Evolutionary conservation across 169 alveolate genomes (phyloP), one percentile per base, ranked within the genome.

Genomic region (Babesia sp.): DNA sequence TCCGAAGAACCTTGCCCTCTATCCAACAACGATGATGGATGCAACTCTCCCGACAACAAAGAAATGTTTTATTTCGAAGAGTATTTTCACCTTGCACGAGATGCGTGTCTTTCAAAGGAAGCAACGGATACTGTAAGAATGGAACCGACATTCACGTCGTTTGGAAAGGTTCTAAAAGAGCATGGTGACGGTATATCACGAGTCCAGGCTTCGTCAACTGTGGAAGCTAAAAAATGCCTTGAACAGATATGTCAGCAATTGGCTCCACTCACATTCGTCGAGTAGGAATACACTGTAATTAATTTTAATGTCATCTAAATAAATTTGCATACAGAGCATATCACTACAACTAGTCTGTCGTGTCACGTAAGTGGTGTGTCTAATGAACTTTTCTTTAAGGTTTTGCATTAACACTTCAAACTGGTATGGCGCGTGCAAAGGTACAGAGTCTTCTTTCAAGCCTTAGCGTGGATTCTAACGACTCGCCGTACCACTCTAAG

Each of bases 71-170:
- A 64, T 50, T 64, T 64, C 54, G 51, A 28, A 7, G 33, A 64
- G 14, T 64, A 64, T 33, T 64, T 64, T 50, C 44, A 48, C 31
- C 48, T 64, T 18, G 74, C 61, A 46, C 74, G 61, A 3, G 61
- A 46, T 12, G 74, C 14, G 34, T 46, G 41, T 42, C 6, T 12
- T 28, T 24, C 31, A 0, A 44, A 14, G 28, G 39, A 45, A 36
- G 9, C 44, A 31, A 2, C 2, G 2, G 51, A 28, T 8, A 50
- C 14, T 12, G 8, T 6, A 34, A 9, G 28, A 2, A 31, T n/a
- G 63, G 74, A 46, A 20, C 63, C 74, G 1, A 24, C 74, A 12
- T 60, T 60, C 14, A 31, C 20, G 31, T 20, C 9, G 31, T 42
- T 39, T 18, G 71, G 45, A 16, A 20, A 24, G 7, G 42, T 41